These are phyloP conservation scores for Paracoccidioides brasiliensis DNA, from an alignment of 2,329 filamentous ascomycete genomes.

Conservation along the genomic window DNA sequence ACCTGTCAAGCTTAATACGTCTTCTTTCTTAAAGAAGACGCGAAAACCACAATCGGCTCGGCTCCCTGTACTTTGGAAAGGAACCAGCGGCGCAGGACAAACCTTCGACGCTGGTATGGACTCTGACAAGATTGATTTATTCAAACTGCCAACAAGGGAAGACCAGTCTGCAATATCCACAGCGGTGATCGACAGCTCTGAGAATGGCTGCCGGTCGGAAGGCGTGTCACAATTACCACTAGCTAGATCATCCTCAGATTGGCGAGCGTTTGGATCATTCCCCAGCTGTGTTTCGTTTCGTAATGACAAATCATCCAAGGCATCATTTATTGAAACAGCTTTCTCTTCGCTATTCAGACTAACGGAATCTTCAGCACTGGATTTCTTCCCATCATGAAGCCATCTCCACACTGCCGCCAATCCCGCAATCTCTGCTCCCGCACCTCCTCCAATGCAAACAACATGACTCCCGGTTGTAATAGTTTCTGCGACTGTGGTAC, in stretches of 20 bases:
- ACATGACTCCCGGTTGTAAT: conserved; percentile 20
- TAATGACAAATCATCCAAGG: background rate
- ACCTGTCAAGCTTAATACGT: conserved; percentile 36
- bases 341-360: background rate
- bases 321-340: background rate
- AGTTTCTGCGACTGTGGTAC: background rate
- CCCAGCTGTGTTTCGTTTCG: background rate
- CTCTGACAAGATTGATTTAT: conserved; percentile 37
- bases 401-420: conserved; percentile 41
- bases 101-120: conserved; percentile 18
- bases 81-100: conserved; percentile 20
- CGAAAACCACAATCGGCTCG: conserved; percentile 11
- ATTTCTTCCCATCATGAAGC: conserved; percentile 13
- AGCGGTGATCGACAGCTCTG: conserved; percentile 42
- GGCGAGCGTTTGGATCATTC: background rate
- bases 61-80: background rate
- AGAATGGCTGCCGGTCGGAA: conserved; percentile 2
- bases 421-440: conserved; percentile 54
- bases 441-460: conserved; percentile 51
- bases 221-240: background rate
- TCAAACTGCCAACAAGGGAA: conserved; percentile 46
- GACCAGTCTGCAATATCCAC: conserved; percentile 76
- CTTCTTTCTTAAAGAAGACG: conserved; percentile 36
- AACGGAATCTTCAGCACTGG: background rate
- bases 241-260: background rate